A percentile compares a stretch with the other conserved stretches of the same genome.
phyloP scores from a whole-genome alignment of 2,329 filamentous ascomycete species.

The Arthrobotrys sphaeroides region DNA sequence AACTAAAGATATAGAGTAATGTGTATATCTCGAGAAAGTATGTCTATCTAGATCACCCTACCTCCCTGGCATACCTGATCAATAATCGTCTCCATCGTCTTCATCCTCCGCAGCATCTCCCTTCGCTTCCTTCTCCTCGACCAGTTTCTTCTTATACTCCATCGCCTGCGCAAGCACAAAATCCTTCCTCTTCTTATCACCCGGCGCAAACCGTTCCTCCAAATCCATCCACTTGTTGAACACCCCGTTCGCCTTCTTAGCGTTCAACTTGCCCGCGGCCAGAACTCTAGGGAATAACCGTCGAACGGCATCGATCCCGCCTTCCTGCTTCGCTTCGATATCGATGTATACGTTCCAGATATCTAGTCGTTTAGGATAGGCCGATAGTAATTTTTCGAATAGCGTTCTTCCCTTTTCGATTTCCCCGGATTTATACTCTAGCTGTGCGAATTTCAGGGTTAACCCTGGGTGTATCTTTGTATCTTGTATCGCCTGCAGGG shows the following conservation, averaged over 20 bases:
- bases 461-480: conserved; percentile 74
- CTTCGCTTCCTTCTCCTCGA: conserved; percentile 61
- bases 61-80: not conserved
- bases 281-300: conserved; percentile 84
- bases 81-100: conserved; percentile 32
- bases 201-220: conserved; percentile 73
- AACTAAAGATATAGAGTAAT: no score
- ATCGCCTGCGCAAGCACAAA: conserved; percentile 75
- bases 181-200: conserved; percentile 75
- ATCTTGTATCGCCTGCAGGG: conserved; percentile 78
- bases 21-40: not conserved
- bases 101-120: conserved; percentile 15
- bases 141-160: conserved; percentile 71
- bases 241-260: conserved; percentile 82
- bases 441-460: conserved; percentile 85
- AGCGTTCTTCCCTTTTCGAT: conserved; percentile 92
- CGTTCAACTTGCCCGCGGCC: conserved; percentile 75
- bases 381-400: conserved; percentile 85
- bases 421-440: conserved; percentile 92
- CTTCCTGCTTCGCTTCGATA: conserved; percentile 73
- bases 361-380: conserved; percentile 88
- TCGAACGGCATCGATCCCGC: conserved; percentile 70
- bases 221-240: conserved; percentile 93
- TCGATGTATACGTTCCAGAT: conserved; percentile 93
- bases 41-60: not conserved